Base-by-base conservation (phyloP, 768 basidiomycete genomes). In the Lentinula lateritia region DNA sequence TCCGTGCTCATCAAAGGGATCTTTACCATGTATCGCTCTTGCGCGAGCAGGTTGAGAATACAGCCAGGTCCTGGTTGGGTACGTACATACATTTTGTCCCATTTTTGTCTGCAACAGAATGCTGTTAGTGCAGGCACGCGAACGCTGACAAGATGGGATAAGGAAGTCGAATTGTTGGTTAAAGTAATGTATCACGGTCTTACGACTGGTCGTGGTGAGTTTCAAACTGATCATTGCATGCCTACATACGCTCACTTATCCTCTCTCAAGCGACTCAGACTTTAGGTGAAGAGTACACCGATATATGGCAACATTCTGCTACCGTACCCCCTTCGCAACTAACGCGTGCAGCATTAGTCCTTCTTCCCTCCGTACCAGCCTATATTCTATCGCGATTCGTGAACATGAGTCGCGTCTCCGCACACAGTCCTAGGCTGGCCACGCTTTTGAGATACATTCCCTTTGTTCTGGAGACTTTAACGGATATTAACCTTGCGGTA, bases 211-310 rank as follows among this genome's bases (percentile, higher is more conserved):
- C 78, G 84, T 74, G 90, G 93, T 92, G 66, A 62, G 76, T 39
- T 45, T 52, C 58, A 28, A 28, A 28, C 48, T 55, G 38, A 39
- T 55, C 46, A 16, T 53, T 7, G 18, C 9, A 16, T 18, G 15
- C 46, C 36, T 20, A 6, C 52, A 65, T 72, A 52, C 6, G 45
- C 20, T 42, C 15, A 64, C 46, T 61, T 41, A 62, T 46, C 18
- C 58, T 52, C 42, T 56, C 34, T 56, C 5, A 62, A 94, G 92
- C 87, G 15, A 81, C 80, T 9, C 92, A 94, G 72, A 93, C 89
- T 4, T 78, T 94, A 0, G 93, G 93, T n/a, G 93, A 95, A 71
- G 93, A 95, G 69, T 95, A 95, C 67, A 93, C 91, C 0, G 88
- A 89, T 67, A 86, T 90, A 38, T 91, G 92, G 89, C 84, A 87